Percentiles rank a stretch among this genome's conserved stretches.
Conservation (phyloP, 2,329 filamentous ascomycete genomes). For the Davidsoniella neocaledoniae region DNA sequence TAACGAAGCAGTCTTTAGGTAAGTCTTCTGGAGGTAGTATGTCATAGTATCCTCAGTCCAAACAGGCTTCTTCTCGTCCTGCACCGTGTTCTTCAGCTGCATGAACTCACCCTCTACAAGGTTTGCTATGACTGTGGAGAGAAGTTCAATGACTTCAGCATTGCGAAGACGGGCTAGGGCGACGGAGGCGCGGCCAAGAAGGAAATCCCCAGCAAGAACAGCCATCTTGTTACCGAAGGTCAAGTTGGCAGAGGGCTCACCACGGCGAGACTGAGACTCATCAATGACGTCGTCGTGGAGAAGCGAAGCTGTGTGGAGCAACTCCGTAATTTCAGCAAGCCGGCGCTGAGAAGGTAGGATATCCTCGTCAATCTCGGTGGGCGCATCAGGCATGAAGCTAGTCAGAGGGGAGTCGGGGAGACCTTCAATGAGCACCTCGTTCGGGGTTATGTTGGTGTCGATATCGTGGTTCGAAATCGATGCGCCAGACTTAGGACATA, state of each 20-base stretch:
- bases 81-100: conserved; percentile 92
- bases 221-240: conserved; percentile 99
- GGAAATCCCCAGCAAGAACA: conserved; percentile 89
- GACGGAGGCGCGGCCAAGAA: conserved; percentile 83
- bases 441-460: conserved; percentile 37
- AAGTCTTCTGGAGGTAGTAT: conserved; percentile 97
- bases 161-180: conserved; percentile 80
- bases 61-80: conserved; percentile 65
- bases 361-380: conserved; percentile 31
- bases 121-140: conserved; percentile 94
- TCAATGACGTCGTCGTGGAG: conserved; percentile 98
- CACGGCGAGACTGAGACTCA: conserved; percentile 69
- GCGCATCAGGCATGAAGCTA: conserved; percentile 25
- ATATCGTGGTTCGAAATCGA: conserved; percentile 26
- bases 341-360: conserved; percentile 88
- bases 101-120: conserved; percentile 98
- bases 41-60: conserved; percentile 80
- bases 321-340: conserved; percentile 87
- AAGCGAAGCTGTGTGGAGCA: conserved; percentile 92
- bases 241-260: conserved; percentile 74
- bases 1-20: conserved; percentile 86
- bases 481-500: conserved; percentile 41
- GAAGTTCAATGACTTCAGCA: conserved; percentile 82
- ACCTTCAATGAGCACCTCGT: conserved; percentile 52
- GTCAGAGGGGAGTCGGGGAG: conserved; percentile 44